These are phyloP conservation scores for Solanum corneliomulleri DNA, from an alignment of 257 asterid genomes.

Conservation along the genomic window DNA sequence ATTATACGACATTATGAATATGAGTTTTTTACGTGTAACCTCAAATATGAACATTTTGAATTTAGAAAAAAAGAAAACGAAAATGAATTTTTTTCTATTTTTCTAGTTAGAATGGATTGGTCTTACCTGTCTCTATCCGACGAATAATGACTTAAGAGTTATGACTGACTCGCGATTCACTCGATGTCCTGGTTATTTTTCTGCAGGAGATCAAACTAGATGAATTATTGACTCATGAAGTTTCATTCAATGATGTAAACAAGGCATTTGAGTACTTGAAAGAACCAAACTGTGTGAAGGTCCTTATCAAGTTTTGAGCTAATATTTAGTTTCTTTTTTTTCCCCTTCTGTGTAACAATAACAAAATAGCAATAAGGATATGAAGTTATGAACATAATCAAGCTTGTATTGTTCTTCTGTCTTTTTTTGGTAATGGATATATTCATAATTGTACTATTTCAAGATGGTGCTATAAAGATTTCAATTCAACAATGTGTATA, in stretches of 20 bases:
- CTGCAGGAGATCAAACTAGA: constrained; percentile 51
- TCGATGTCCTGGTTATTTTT: neutral
- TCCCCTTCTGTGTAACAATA: neutral
- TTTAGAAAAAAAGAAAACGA: neutral
- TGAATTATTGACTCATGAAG: constrained; percentile 46
- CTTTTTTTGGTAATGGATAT: neutral
- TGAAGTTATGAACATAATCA: neutral
- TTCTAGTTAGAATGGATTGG: neutral
- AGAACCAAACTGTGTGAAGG: constrained; percentile 39
- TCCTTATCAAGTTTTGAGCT: constrained; percentile 37
- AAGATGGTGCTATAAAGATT: neutral
- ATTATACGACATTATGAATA: neutral
- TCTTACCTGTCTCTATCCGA: neutral
- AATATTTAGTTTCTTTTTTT: neutral
- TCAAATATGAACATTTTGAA: too few species aligned
- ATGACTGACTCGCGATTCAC: neutral
- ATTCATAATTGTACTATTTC: neutral
- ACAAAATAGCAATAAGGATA: neutral
- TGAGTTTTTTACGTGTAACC: neutral
- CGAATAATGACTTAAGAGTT: neutral
- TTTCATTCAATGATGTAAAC: constrained; percentile 41
- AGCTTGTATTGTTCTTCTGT: neutral
- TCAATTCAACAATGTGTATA: neutral
- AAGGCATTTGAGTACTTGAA: constrained; percentile 42
- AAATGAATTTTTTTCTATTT: neutral